Base-by-base conservation (phyloP, 2,329 filamentous ascomycete species). In the Colletotrichum tamarilloi region DNA sequence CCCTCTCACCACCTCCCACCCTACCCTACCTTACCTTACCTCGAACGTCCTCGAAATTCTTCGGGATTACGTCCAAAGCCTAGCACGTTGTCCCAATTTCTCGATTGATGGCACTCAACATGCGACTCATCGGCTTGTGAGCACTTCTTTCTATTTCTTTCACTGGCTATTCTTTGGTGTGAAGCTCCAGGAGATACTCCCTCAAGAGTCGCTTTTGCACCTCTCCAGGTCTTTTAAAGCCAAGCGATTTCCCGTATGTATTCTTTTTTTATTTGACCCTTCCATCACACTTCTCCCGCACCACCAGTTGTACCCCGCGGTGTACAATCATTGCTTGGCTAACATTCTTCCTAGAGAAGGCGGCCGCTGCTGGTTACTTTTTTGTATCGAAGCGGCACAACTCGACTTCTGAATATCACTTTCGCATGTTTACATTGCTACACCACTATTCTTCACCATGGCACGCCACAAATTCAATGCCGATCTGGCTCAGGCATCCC, bases 391-490 rank as follows among this genome's bases (percentile, higher is more conserved):
- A 22, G 38, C 16, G 26, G 8, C 52, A 55, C 26, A 14, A 2
- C 28, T 12, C 26, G 38, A 12, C 42, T 30, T 19, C n/a, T 26
- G 22, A 24, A 19, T 16, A 26, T 32, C 32, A 14, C 26, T 42
- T 14, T 26, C 2, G 42, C 42, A 4, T 49, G 19, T 30, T 46
- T 3, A 24, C 32, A 22, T n/a, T 30, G 42, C 32, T 49, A n/a
- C 58, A 32, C 9, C 19, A 22, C 11, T 24, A n/a, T 38, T 14
- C 32, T n/a, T 66, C 38, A 53, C 60, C 67, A 95, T 95, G 93
- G 88, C 91, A 75, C 87, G 91, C 72, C 89, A 88, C 77, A 87
- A 89, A 46, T 95, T 94, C 80, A 85, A 91, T 60, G 83, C 85
- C 63, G 92, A 95, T 79, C 73, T 87, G 38, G 77, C 78, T 32